phyloP scores from a whole-genome alignment of 805 yeast species.

The Maudiozyma saulgeensis region DNA sequence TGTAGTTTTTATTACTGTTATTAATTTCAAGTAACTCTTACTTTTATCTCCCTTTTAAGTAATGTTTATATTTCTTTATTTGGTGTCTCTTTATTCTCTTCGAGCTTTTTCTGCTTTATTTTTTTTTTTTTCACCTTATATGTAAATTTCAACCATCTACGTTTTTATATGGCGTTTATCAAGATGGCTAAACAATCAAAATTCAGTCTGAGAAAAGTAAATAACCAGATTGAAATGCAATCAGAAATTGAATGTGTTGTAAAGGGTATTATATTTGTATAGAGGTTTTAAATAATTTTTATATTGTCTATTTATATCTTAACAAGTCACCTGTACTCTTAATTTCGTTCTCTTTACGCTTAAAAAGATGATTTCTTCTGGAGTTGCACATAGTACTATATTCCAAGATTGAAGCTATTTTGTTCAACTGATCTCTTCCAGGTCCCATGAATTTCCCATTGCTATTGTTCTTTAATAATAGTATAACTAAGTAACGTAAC shows the following conservation, averaged over 20 bases:
- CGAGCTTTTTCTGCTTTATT: neutral
- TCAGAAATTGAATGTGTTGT: no score
- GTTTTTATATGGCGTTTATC: no score
- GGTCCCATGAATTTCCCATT: conserved; percentile 9
- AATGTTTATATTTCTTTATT: neutral
- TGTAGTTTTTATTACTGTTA: neutral
- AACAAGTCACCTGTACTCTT: conserved; percentile 17
- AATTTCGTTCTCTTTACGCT: conserved; percentile 14
- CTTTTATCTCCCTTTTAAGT: neutral
- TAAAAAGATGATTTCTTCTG: conserved; percentile 5
- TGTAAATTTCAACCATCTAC: neutral
- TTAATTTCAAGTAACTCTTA: no score
- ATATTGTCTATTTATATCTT: conserved; percentile 11
- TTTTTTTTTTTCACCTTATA: neutral
- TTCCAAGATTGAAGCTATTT: conserved; percentile 7
- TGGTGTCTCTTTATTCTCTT: no score
- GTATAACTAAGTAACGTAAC: conserved; percentile 53
- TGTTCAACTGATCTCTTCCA: conserved; percentile 15
- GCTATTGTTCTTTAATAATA: conserved; percentile 31
- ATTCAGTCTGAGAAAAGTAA: no score
- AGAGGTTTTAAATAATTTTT: neutral
- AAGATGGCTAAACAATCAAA: no score
- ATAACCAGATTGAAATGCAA: no score
- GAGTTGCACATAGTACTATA: neutral
- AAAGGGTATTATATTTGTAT: neutral